phyloP scores from a whole-genome alignment of 202 grass and related monocot genomes.

The Eragrostis tef region DNA sequence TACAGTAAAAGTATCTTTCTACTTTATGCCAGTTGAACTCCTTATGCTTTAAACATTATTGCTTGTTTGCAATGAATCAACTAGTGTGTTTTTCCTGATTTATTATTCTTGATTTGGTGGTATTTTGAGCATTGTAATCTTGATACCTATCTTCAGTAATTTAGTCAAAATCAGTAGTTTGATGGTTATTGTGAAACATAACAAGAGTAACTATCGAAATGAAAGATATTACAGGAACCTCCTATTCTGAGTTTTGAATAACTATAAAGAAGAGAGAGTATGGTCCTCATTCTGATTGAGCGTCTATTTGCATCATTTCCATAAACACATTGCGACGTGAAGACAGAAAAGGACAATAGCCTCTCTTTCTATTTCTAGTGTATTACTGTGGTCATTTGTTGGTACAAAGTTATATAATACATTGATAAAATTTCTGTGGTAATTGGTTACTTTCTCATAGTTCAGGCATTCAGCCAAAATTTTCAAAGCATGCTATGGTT shows the following conservation, averaged over 20 bases:
- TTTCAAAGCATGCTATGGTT: background rate
- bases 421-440: background rate
- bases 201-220: background rate
- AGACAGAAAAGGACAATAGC: background rate
- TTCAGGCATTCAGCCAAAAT: background rate
- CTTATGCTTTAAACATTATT: slow-evolving; percentile 1
- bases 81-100: background rate
- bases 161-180: background rate
- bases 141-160: slow-evolving; percentile 2
- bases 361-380: background rate
- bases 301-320: background rate
- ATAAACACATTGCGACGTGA: background rate
- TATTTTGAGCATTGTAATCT: slow-evolving; percentile 8
- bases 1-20: background rate
- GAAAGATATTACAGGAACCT: background rate
- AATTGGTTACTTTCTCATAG: background rate
- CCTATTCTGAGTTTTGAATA: slow-evolving; percentile 33
- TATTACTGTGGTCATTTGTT: background rate
- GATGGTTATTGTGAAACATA: background rate
- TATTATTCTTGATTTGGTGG: slow-evolving; percentile 10
- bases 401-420: background rate
- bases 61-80: slow-evolving; percentile 19
- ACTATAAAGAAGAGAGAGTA: background rate
- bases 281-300: background rate
- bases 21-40: slow-evolving; percentile 4